Conservation (phyloP, 176 grass and related monocot species). For the Zoysia pacifica region DNA sequence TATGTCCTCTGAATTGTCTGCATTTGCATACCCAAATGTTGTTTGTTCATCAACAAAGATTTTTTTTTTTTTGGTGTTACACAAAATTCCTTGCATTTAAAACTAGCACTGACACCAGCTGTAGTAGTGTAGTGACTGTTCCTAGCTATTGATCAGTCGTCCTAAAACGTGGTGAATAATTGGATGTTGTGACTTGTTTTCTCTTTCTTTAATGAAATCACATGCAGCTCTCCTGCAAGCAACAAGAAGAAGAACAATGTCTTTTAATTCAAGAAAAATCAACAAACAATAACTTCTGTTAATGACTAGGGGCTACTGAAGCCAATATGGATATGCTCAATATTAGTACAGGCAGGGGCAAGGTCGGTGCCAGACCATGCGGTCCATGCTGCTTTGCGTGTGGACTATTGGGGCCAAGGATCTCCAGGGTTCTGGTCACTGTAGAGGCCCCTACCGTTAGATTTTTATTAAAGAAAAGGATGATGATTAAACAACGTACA, state of each 20-base stretch:
- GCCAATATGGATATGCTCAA: background rate
- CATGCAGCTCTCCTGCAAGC: background rate
- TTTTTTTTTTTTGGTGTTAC: background rate
- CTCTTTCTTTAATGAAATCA: background rate
- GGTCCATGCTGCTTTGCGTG: too few species aligned
- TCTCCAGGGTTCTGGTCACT: too few species aligned
- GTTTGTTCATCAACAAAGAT: slow-evolving; percentile 16
- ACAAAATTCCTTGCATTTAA: slow-evolving; percentile 6
- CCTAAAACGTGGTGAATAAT: background rate
- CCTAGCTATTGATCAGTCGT: background rate
- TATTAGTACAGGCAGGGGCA: too few species aligned
- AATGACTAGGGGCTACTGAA: background rate
- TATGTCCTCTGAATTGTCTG: slow-evolving; percentile 10
- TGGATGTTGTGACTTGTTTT: background rate
- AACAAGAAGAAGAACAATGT: too few species aligned
- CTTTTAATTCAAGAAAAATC: background rate
- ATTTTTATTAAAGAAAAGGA: too few species aligned
- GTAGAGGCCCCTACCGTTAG: background rate
- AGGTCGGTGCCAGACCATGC: too few species aligned
- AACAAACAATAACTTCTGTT: background rate
- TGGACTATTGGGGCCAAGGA: too few species aligned
- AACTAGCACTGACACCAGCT: background rate
- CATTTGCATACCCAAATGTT: slow-evolving; percentile 19
- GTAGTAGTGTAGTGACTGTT: background rate
- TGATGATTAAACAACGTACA: too few species aligned